Conservation (phyloP, 805 yeast species). For the Saturnispora sanitii region DNA sequence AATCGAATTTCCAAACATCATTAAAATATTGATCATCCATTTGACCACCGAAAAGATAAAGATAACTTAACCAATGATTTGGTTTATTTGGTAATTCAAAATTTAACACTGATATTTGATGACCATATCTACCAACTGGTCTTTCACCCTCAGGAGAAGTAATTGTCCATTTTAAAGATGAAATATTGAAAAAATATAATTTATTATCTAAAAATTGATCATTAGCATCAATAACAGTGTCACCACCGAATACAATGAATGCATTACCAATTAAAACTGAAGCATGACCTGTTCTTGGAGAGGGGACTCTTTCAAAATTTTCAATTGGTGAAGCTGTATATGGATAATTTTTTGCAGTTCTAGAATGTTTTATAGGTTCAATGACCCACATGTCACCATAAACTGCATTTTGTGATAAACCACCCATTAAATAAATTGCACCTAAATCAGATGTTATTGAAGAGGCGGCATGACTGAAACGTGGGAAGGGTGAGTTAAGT, state of each 20-base stretch:
- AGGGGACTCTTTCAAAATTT: conserved; percentile 72
- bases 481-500: conserved; percentile 78
- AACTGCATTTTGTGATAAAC: conserved; percentile 83
- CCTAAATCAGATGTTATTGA: conserved; percentile 66
- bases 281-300: conserved; percentile 96
- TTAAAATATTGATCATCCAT: conserved; percentile 69
- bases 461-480: conserved; percentile 88
- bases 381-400: conserved; percentile 95
- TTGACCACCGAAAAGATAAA: conserved; percentile 93
- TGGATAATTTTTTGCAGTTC: conserved; percentile 22
- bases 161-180: conserved; percentile 67
- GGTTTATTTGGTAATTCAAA: conserved; percentile 35
- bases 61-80: conserved; percentile 34
- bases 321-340: conserved; percentile 46
- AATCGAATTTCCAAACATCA: conserved; percentile 79
- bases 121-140: conserved; percentile 93
- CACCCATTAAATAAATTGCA: conserved; percentile 87
- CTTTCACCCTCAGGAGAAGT: conserved; percentile 65
- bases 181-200: conserved; percentile 75
- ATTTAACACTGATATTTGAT: conserved; percentile 71
- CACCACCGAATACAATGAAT: conserved; percentile 93
- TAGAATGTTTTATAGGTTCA: conserved; percentile 32
- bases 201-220: conserved; percentile 79
- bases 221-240: conserved; percentile 65
- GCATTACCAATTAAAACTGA: conserved; percentile 90